These are phyloP conservation scores for Solanum pinnatisectum DNA, from an alignment of 257 asterid species.

Conservation along the genomic window DNA sequence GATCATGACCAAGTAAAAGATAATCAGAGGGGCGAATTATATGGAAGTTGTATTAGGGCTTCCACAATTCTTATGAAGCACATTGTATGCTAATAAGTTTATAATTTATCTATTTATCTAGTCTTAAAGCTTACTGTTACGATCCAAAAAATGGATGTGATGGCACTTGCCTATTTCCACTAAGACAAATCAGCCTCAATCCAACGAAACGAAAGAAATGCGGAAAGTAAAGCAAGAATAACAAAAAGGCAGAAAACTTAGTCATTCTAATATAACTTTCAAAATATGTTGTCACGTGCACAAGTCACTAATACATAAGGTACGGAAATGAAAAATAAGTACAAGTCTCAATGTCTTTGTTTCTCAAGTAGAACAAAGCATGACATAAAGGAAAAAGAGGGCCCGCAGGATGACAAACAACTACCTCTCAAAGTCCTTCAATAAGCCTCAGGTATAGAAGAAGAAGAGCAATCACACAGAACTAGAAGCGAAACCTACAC, in stretches of 20 bases:
- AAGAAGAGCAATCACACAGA: too few species aligned
- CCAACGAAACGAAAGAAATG: background rate
- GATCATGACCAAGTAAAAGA: background rate
- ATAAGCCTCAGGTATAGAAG: background rate
- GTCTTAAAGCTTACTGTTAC: background rate
- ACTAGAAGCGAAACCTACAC: background rate
- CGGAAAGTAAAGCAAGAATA: background rate
- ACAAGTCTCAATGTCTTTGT: background rate
- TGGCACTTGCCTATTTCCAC: too few species aligned
- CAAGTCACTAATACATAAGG: background rate
- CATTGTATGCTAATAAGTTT: background rate
- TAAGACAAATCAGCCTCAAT: background rate
- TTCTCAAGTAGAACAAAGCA: background rate
- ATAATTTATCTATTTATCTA: too few species aligned
- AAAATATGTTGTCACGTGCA: background rate
- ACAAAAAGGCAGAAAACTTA: background rate
- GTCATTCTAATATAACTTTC: background rate
- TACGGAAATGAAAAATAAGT: background rate
- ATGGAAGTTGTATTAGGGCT: background rate
- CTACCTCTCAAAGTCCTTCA: background rate
- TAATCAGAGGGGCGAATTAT: background rate
- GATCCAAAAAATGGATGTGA: background rate
- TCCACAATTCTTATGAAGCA: background rate
- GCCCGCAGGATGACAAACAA: too few species aligned
- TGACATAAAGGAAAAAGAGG: background rate